Base-by-base conservation (phyloP, 352 stramenopile genomes). In the Phytophthora pseudosyringae region DNA sequence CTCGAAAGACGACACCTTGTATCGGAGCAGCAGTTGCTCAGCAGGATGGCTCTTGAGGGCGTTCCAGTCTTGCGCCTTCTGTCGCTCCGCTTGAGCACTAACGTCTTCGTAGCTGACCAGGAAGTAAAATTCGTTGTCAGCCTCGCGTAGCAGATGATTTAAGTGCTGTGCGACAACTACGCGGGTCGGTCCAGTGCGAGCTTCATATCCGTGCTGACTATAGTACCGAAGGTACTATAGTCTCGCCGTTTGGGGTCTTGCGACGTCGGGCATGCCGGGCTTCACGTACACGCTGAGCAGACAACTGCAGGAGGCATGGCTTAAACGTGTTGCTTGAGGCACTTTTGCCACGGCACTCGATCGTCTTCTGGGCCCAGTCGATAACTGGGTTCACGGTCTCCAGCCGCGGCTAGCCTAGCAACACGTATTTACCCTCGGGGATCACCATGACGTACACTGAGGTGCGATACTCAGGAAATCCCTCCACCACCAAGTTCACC, bases 71-170 rank as follows among this genome's bases (percentile, higher is more conserved):
- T 55, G 44, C 0, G 28, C 35, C 2, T 41, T 21, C 33, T 55
- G 44, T 0, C 36, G 32, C 6, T 32, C 33, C 0, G 49, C 40
- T 29, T 67, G 59, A 4, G 4, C 26, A 6, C 35, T 32, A 9
- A 9, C 31, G 11, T 3, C 10, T 8, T 51, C 56, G 9, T 16
- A 13, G 15, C 55, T 48, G 2, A 55, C 40, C 25, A 67, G 11
- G 41, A 67, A 67, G 25, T 41, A 67, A 26, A 59, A 67, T 12
- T 67, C 59, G 12, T 50, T 49, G 5, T 54, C 35, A 1, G 18
- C 9, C 1, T 31, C 33, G 0, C 28, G 13, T 1, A 59, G 41
- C 18, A 59, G 10, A 10, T 49, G 13, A 21, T 57, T 64, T 18
- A 57, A 16, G 3, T 16, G 38, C 18, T 65, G 57, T 1, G 9